A percentile compares a stretch with the other conserved stretches of the same genome.
These are phyloP conservation scores for Chenopodium formosanum DNA, from an alignment of 148 eudicot species.

Conservation along the genomic window DNA sequence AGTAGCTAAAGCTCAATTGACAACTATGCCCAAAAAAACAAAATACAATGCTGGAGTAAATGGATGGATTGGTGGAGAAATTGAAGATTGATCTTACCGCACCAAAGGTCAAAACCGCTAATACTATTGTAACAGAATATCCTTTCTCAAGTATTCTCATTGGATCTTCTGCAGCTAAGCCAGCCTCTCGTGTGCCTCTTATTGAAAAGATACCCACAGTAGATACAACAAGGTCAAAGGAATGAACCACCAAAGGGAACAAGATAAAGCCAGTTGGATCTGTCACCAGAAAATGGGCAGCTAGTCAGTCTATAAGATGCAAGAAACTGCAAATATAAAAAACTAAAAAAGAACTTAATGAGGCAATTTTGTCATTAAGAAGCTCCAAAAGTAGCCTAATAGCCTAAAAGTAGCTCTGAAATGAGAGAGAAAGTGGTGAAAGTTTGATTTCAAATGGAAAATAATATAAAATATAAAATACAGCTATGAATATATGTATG, in stretches of 20 bases:
- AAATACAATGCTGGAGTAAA: neutral
- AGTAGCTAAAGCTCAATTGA: neutral
- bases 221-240: constrained; percentile 92
- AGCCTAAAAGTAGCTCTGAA: too few relatives aligned
- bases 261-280: constrained; percentile 98
- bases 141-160: constrained; percentile 95
- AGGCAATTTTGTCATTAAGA: neutral
- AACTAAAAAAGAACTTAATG: neutral
- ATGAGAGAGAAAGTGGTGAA: too few relatives aligned
- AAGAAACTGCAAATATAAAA: neutral
- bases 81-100: constrained; percentile 48
- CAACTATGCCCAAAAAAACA: neutral
- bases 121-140: constrained; percentile 76
- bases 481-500: too few relatives aligned
- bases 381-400: too few relatives aligned
- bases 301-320: constrained; percentile 16
- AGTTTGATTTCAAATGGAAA: too few relatives aligned
- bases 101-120: constrained; percentile 91
- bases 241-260: constrained; percentile 97
- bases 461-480: too few relatives aligned
- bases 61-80: neutral
- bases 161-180: constrained; percentile 72
- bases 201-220: constrained; percentile 92
- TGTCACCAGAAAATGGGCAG: constrained; percentile 38
- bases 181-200: constrained; percentile 71